Base-by-base conservation (phyloP, 371 early-diverging fungal genomes). In the Mucor plumbeus region DNA sequence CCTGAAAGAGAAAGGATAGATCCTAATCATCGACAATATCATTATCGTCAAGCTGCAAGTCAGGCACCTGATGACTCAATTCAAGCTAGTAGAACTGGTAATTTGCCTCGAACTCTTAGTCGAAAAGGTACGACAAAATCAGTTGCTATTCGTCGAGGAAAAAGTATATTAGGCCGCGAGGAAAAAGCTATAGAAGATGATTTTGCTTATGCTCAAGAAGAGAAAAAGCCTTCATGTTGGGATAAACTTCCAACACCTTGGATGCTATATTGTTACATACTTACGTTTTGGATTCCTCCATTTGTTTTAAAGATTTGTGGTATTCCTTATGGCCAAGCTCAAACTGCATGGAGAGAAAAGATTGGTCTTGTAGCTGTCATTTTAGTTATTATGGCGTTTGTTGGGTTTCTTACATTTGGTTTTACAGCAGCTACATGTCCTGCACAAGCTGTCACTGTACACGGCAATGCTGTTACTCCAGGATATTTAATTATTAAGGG, bases 271-370 rank as follows among this genome's bases (percentile, higher is more conserved):
- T 85, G 81, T 68, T 78, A 73, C 19, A 65, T 84, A 13, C 54
- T 87, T 19, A 87, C 87, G 2, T 87, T 84, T 61, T 87, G 87
- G 63, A 78, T 87, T 34, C 87, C 87, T 19, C 35, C 21, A 11
- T 60, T 40, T 26, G 33, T 33, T 13, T 33, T 60, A 14, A 67
- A 41, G 39, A 59, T 21, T 7, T 5, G 50, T 81, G 87, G 87
- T 62, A 81, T 82, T 38, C 71, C 75, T 14, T 70, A 79, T 54
- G 74, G 75, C 0, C 85, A 77, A 47, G 80, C 87, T 17, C 92
- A 88, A 70, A 89, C 85, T 39, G 97, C 83, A 33, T 95, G 95
- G 94, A 78, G 94, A 36, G 94, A 95, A 75, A 96, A 95, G 68
- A 84, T 92, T 3, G 91, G 94, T 0, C 73, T 96, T 0, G 87